Conservation (phyloP, 192 early-diverging fungal species). For the Dissophora globulifera region DNA sequence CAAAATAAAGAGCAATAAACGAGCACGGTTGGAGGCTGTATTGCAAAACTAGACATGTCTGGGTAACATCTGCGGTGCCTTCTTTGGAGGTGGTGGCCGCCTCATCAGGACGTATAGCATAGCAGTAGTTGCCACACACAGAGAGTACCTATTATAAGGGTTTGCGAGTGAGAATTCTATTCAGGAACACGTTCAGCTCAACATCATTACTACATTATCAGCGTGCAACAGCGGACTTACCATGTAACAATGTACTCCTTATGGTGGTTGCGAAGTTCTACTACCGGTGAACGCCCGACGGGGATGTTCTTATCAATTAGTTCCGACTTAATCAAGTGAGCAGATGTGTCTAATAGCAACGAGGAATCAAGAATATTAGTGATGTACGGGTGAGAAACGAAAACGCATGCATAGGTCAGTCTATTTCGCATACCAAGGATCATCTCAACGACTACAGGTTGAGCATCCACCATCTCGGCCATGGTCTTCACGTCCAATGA, state of each 20-base stretch:
- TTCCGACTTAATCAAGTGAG: slow-evolving; percentile 55
- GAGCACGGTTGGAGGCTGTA: too few relatives aligned
- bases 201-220: too few relatives aligned
- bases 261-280: slow-evolving; percentile 89
- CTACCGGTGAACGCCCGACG: slow-evolving; percentile 71
- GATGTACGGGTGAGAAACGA: slow-evolving; percentile 20
- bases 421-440: too few relatives aligned
- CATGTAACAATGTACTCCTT: slow-evolving; percentile 90
- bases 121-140: slow-evolving; percentile 71
- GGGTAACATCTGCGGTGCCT: slow-evolving; percentile 38
- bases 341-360: slow-evolving; percentile 52
- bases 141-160: slow-evolving; percentile 63
- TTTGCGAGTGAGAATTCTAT: too few relatives aligned
- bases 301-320: slow-evolving; percentile 73
- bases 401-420: slow-evolving; percentile 18
- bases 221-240: slow-evolving; percentile 65
- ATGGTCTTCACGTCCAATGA: slow-evolving; percentile 82
- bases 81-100: slow-evolving; percentile 57
- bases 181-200: too few relatives aligned
- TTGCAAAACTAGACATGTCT: slow-evolving; percentile 26
- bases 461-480: slow-evolving; percentile 69
- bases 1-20: too few relatives aligned
- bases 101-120: slow-evolving; percentile 75
- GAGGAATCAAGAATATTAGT: too few relatives aligned
- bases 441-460: slow-evolving; percentile 81